These are phyloP conservation scores for Linnemannia zychae DNA, from an alignment of 192 early-diverging fungal species.

Conservation along the genomic window DNA sequence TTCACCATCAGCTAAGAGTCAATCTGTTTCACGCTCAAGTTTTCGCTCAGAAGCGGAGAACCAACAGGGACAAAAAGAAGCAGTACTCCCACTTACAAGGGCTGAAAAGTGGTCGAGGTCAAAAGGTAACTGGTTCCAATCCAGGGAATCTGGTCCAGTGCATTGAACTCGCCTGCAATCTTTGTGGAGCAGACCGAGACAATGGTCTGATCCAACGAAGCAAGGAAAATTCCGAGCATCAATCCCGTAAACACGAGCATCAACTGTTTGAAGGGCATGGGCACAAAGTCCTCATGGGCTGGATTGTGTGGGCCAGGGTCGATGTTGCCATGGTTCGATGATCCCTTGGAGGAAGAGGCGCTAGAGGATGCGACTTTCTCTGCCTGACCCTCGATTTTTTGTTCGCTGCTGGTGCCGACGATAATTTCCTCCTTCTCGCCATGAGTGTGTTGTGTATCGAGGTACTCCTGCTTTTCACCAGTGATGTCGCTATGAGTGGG, in stretches of 20 bases:
- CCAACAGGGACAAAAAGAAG: neutral
- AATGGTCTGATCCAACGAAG: slow-evolving; percentile 83
- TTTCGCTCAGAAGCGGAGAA: no score
- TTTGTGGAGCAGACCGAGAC: slow-evolving; percentile 74
- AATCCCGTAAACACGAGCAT: slow-evolving; percentile 59
- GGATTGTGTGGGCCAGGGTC: slow-evolving; percentile 17
- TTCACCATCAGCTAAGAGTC: no score
- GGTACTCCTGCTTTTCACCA: slow-evolving; percentile 24
- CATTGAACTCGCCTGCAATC: slow-evolving; percentile 76
- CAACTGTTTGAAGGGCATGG: slow-evolving; percentile 35
- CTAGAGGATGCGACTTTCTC: neutral
- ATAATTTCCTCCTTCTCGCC: slow-evolving; percentile 7
- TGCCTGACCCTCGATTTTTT: neutral
- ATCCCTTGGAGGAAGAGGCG: slow-evolving; percentile 16
- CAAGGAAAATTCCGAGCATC: slow-evolving; percentile 70
- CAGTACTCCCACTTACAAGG: slow-evolving; percentile 68
- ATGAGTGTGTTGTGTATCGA: neutral
- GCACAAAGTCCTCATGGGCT: neutral
- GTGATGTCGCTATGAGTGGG: neutral
- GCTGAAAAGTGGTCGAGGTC: slow-evolving; percentile 76
- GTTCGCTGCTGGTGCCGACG: neutral
- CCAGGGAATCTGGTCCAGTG: slow-evolving; percentile 67
- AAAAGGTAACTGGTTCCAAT: slow-evolving; percentile 80
- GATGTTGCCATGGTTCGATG: slow-evolving; percentile 12
- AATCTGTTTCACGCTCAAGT: neutral